Conservation (phyloP, 2,329 filamentous ascomycete species). For the Davidsoniella eucalypti region DNA sequence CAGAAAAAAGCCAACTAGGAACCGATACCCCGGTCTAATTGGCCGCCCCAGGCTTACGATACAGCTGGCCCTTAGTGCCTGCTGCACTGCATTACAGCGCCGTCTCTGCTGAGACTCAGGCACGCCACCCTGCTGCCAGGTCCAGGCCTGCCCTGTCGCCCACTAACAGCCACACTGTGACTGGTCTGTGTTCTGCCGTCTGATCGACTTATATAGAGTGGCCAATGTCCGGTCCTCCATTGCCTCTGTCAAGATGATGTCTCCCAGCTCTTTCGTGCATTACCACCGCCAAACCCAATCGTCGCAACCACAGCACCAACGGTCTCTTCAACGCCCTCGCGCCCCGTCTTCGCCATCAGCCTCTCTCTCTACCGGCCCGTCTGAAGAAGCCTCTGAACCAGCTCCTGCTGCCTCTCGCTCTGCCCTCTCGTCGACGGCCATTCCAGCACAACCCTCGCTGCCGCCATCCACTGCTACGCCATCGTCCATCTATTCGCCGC, state of each 20-base stretch:
- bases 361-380: background rate
- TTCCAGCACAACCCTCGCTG: background rate
- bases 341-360: slow-evolving; percentile 1
- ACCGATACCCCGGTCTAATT: background rate
- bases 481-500: slow-evolving; percentile 1
- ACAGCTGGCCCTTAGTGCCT: no score
- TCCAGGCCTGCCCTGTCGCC: background rate
- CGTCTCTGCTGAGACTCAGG: background rate
- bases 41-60: background rate
- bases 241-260: slow-evolving; percentile 14
- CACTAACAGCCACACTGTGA: background rate
- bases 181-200: background rate
- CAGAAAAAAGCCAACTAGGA: slow-evolving; percentile 1
- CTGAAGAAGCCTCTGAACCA: background rate
- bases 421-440: background rate
- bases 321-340: background rate
- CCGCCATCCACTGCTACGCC: background rate
- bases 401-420: background rate
- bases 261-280: slow-evolving; percentile 15
- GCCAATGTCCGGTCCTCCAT: slow-evolving; percentile 7
- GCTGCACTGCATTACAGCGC: no score
- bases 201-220: slow-evolving; percentile 9
- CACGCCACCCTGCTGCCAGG: background rate
- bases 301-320: background rate
- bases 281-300: slow-evolving; percentile 6